Conservation (phyloP, 495 filamentous ascomycete species). For the Aeminium ludgeri region DNA sequence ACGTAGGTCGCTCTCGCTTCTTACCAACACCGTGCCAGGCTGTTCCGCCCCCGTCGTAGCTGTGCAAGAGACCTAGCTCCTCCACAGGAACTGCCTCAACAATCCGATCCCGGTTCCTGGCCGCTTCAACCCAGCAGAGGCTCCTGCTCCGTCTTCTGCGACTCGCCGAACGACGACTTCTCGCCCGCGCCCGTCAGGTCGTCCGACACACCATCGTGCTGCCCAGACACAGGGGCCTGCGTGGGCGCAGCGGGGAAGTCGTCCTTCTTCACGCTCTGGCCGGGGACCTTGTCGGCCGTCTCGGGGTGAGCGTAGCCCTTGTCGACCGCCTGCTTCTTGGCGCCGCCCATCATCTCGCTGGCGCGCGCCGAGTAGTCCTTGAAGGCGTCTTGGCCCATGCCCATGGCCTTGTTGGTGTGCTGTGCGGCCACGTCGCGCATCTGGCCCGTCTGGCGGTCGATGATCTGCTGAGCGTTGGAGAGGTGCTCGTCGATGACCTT, state of each 20-base stretch:
- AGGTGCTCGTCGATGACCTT: slow-evolving; percentile 84
- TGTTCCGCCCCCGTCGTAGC: no score
- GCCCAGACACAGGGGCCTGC: slow-evolving; percentile 1
- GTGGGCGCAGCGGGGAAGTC: slow-evolving; percentile 17
- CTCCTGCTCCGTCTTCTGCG: slow-evolving; percentile 3
- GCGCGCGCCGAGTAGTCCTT: slow-evolving; percentile 76
- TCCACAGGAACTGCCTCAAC: background rate
- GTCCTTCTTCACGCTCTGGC: background rate
- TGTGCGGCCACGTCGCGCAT: slow-evolving; percentile 63
- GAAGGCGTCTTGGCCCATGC: slow-evolving; percentile 61
- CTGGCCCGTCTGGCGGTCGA: slow-evolving; percentile 68
- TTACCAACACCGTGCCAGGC: no score
- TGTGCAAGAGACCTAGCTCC: no score
- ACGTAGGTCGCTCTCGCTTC: no score
- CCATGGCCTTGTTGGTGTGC: slow-evolving; percentile 60
- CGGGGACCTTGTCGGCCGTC: slow-evolving; percentile 6
- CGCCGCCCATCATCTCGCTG: slow-evolving; percentile 45
- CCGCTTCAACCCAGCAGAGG: slow-evolving; percentile 1
- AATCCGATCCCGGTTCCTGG: background rate
- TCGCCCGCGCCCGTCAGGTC: background rate
- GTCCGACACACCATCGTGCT: background rate
- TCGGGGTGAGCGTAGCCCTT: slow-evolving; percentile 10
- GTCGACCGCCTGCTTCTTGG: slow-evolving; percentile 14
- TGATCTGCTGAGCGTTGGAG: slow-evolving; percentile 46
- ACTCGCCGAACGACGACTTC: background rate